phyloP scores from a whole-genome alignment of 306 rosid species.

The Urtica urens region DNA sequence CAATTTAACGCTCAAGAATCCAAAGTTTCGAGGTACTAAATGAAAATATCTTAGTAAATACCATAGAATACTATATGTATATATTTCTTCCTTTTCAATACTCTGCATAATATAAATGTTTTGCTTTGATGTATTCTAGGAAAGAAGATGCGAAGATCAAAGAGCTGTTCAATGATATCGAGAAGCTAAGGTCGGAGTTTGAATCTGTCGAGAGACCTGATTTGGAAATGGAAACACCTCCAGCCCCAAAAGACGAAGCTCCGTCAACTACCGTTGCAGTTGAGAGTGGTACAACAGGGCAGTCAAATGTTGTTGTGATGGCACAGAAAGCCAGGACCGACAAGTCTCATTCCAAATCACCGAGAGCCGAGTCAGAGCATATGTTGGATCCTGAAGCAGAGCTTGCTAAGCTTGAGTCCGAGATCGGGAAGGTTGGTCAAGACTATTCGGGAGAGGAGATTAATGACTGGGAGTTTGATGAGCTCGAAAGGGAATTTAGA shows the following conservation, averaged over 20 bases:
- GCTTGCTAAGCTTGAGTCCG: conserved; percentile 79
- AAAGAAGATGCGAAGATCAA: conserved; percentile 60
- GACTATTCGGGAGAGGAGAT: conserved; percentile 77
- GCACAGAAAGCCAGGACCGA: conserved; percentile 24
- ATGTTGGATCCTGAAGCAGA: conserved; percentile 59
- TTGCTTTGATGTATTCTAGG: conserved; percentile 37
- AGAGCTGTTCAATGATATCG: conserved; percentile 64
- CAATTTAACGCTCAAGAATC: conserved; percentile 64
- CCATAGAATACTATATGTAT: too few species aligned
- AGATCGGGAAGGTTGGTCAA: conserved; percentile 67
- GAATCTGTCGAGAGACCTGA: conserved; percentile 81
- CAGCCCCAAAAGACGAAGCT: conserved; percentile 33
- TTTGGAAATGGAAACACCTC: conserved; percentile 62
- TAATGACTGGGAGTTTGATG: conserved; percentile 94
- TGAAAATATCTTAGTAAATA: too few species aligned
- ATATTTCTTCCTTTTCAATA: not conserved
- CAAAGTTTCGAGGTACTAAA: conserved; percentile 49
- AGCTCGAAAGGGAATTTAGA: conserved; percentile 75
- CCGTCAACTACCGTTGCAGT: conserved; percentile 32
- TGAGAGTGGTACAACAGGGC: conserved; percentile 21
- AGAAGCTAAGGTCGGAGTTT: conserved; percentile 48
- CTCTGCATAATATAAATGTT: conserved; percentile 5
- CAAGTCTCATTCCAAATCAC: conserved; percentile 22
- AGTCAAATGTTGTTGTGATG: conserved; percentile 17
- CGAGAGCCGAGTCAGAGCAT: conserved; percentile 34